phyloP scores from a whole-genome alignment of 176 grass and related monocot species.

The Carex pumila region DNA sequence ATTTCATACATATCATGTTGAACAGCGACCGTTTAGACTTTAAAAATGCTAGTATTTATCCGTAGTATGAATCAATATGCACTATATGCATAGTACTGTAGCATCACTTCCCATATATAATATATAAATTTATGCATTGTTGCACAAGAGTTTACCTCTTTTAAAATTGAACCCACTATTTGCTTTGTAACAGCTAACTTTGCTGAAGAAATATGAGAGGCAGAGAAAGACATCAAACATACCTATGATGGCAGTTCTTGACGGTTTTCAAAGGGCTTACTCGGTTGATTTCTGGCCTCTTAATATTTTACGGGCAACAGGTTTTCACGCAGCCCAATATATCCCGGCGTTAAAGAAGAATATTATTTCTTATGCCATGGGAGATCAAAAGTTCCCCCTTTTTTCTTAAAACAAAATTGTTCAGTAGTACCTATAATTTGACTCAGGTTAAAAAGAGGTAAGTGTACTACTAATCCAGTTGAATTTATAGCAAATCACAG shows the following conservation, averaged over 20 bases:
- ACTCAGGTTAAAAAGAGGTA: neutral
- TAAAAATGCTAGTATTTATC: no score
- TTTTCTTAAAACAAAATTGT: conserved; percentile 25
- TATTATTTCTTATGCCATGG: conserved; percentile 89
- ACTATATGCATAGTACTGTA: no score
- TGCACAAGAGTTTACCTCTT: neutral
- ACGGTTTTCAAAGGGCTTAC: conserved; percentile 88
- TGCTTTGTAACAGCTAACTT: conserved; percentile 34
- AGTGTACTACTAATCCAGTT: neutral
- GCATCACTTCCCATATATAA: neutral
- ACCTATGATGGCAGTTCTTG: conserved; percentile 70
- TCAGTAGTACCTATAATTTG: neutral
- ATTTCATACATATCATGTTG: no score
- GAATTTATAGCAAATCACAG: conserved; percentile 2
- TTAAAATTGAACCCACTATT: neutral
- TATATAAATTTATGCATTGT: neutral
- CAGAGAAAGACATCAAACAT: conserved; percentile 61
- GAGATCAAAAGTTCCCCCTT: conserved; percentile 48
- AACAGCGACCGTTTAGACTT: no score
- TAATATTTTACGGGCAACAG: conserved; percentile 63
- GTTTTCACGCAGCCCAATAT: conserved; percentile 76
- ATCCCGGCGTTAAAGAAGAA: conserved; percentile 68
- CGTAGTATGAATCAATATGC: no score
- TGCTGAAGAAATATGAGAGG: conserved; percentile 68
- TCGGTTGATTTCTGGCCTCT: conserved; percentile 79